Percentiles rank a stretch among this genome's conserved stretches.
phyloP scores from a whole-genome alignment of 805 yeast genomes.

The Scheffersomyces coipomensis region DNA sequence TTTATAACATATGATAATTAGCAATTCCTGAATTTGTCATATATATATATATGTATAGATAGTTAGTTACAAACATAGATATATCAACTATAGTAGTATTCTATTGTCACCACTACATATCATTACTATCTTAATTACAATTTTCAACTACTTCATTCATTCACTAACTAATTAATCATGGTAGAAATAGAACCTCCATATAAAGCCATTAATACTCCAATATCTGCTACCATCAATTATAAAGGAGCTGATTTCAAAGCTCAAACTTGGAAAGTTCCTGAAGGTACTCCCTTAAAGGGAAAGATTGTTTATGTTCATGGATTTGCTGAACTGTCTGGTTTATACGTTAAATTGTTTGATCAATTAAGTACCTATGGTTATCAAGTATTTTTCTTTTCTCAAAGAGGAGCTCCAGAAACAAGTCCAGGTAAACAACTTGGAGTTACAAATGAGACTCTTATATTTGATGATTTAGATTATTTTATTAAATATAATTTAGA shows the following conservation, averaged over 20 bases:
- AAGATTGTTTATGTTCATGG: slow-evolving; percentile 68
- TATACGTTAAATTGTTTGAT: slow-evolving; percentile 56
- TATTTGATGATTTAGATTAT: slow-evolving; percentile 59
- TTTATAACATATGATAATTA: too few relatives aligned
- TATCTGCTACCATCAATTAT: slow-evolving; percentile 25
- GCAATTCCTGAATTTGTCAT: too few relatives aligned
- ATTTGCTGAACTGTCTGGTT: slow-evolving; percentile 55
- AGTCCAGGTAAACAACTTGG: slow-evolving; percentile 55
- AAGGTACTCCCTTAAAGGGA: slow-evolving; percentile 40
- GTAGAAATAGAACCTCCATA: slow-evolving; percentile 28
- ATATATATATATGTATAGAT: too few relatives aligned
- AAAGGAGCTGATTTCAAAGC: slow-evolving; percentile 42
- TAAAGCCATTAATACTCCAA: slow-evolving; percentile 29
- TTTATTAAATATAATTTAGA: slow-evolving; percentile 48
- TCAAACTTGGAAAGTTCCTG: slow-evolving; percentile 40
- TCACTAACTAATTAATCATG: slow-evolving; percentile 2
- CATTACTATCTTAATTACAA: too few relatives aligned
- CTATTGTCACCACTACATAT: neutral
- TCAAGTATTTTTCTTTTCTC: slow-evolving; percentile 69
- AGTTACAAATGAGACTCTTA: slow-evolving; percentile 52
- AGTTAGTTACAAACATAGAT: too few relatives aligned
- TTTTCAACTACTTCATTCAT: neutral
- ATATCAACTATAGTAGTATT: too few relatives aligned
- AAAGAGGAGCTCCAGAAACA: slow-evolving; percentile 74
- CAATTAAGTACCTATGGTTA: slow-evolving; percentile 51